Evolutionary conservation across 2,329 filamentous ascomycete species (phyloP), one percentile per base, ranked within the genome.

Genomic region (Gaeumannomyces tritici): DNA sequence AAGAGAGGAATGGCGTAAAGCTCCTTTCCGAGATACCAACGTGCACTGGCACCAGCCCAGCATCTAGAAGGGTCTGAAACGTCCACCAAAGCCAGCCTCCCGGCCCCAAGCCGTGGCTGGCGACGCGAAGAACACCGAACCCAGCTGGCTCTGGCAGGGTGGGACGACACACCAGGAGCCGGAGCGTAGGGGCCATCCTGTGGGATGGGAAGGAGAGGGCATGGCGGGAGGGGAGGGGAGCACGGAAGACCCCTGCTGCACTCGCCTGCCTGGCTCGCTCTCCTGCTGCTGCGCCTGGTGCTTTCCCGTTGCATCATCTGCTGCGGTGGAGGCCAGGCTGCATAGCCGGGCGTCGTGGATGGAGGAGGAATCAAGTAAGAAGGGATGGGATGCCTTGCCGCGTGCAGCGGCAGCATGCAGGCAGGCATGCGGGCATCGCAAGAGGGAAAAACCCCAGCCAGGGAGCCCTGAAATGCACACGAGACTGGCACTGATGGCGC

Each of bases 401-500:
- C 42, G 24, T 51, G 42, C 42, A 51, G 42, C 42, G 42, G 18
- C 42, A 21, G 42, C 42, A 51, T 51, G 42, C 42, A 21, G 15
- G 18, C 33, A 35, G 33, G 33, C 42, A 51, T 51, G 42, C 42
- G n/a, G 42, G 18, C 42, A 51, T 51, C 42, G 42, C 18, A 51
- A 24, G 42, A 24, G 7, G 2, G 8, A n/a, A 7, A 18, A 11
- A 51, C 21, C 9, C 35, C 42, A n/a, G 31, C 9, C 31, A 12
- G 31, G 9, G 21, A 51, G 42, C 35, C 35, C 35, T 42, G 35
- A 12, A 12, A 15, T 42, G 35, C 11, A n/a, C 42, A 47, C 42
- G 21, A 51, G 42, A 51, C 42, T 18, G 21, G 18, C 42, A 62
- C 65, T 66, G 66, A 57, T 62, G 66, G 70, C 65, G 70, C 70